These are phyloP conservation scores for Aspergillus incahuasiensis DNA, from an alignment of 495 filamentous ascomycete species.

Conservation along the genomic window DNA sequence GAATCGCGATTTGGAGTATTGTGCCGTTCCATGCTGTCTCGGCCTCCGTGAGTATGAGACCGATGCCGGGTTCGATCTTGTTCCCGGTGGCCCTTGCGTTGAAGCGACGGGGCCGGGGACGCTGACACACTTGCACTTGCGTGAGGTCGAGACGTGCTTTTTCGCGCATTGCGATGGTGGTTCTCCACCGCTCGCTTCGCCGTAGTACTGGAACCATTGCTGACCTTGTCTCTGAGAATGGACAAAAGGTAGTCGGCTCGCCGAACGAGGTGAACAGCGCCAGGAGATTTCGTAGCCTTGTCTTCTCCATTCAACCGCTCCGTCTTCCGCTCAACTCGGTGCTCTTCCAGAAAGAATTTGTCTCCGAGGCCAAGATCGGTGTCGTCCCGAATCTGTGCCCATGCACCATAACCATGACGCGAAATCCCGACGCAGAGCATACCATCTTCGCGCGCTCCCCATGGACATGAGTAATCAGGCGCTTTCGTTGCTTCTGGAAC, in stretches of 20 bases:
- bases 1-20: slow-evolving; percentile 39
- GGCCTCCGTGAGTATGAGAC: slow-evolving; percentile 42
- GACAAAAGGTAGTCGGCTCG: slow-evolving; percentile 91
- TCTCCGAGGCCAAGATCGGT: slow-evolving; percentile 78
- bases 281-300: slow-evolving; percentile 82
- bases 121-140: slow-evolving; percentile 46
- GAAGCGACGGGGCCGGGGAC: slow-evolving; percentile 48
- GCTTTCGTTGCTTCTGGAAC: slow-evolving; percentile 87
- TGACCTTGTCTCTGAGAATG: slow-evolving; percentile 75
- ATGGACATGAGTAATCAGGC: slow-evolving; percentile 78
- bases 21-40: slow-evolving; percentile 45
- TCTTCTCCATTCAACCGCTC: slow-evolving; percentile 72
- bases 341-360: slow-evolving; percentile 96
- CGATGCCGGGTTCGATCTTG: slow-evolving; percentile 48
- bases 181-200: slow-evolving; percentile 83
- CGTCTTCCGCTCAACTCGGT: slow-evolving; percentile 95
- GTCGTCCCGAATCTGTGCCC: slow-evolving; percentile 89
- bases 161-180: slow-evolving; percentile 82
- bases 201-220: slow-evolving; percentile 56
- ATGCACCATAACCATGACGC: slow-evolving; percentile 89
- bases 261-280: slow-evolving; percentile 92
- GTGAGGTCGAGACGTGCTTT: slow-evolving; percentile 39
- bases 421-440: slow-evolving; percentile 95
- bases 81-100: slow-evolving; percentile 47
- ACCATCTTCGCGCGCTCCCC: slow-evolving; percentile 89